phyloP scores from a whole-genome alignment of 495 filamentous ascomycete genomes.

The Aspergillus wentii region DNA sequence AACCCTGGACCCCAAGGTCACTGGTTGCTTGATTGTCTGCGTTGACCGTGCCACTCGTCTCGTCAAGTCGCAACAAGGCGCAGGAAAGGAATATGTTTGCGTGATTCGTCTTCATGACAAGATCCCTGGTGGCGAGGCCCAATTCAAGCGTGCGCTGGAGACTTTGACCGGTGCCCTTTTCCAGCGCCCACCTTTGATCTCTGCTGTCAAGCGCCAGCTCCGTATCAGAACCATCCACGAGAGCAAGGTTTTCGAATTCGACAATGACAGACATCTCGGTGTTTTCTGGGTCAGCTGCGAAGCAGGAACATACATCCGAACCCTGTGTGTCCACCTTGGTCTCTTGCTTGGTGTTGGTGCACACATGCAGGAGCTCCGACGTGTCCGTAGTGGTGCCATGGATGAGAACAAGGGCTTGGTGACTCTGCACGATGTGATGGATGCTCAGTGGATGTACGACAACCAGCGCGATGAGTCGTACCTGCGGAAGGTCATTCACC shows the following conservation, averaged over 20 bases:
- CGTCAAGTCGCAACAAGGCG: slow-evolving; percentile 97
- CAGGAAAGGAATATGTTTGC: slow-evolving; percentile 86
- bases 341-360: slow-evolving; percentile 89
- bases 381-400: slow-evolving; percentile 93
- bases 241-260: slow-evolving; percentile 92
- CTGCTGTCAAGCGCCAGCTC: slow-evolving; percentile 95
- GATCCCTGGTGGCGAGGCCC: slow-evolving; percentile 82
- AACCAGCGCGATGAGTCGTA: slow-evolving; percentile 86
- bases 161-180: slow-evolving; percentile 93
- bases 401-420: slow-evolving; percentile 82
- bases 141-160: slow-evolving; percentile 86
- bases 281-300: slow-evolving; percentile 99
- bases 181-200: slow-evolving; percentile 95
- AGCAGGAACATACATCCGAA: slow-evolving; percentile 97
- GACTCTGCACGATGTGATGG: slow-evolving; percentile 91
- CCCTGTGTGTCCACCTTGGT: slow-evolving; percentile 93
- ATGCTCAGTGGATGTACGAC: slow-evolving; percentile 90
- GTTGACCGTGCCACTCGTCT: slow-evolving; percentile 93
- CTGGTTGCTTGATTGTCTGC: slow-evolving; percentile 92
- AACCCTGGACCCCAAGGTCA: slow-evolving; percentile 92
- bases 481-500: slow-evolving; percentile 81
- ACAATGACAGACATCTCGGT: slow-evolving; percentile 94
- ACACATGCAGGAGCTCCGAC: slow-evolving; percentile 97
- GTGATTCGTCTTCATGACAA: slow-evolving; percentile 90
- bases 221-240: slow-evolving; percentile 96